Base-by-base conservation (phyloP, 2,329 filamentous ascomycete species). In the Sarocladium oryzae region DNA sequence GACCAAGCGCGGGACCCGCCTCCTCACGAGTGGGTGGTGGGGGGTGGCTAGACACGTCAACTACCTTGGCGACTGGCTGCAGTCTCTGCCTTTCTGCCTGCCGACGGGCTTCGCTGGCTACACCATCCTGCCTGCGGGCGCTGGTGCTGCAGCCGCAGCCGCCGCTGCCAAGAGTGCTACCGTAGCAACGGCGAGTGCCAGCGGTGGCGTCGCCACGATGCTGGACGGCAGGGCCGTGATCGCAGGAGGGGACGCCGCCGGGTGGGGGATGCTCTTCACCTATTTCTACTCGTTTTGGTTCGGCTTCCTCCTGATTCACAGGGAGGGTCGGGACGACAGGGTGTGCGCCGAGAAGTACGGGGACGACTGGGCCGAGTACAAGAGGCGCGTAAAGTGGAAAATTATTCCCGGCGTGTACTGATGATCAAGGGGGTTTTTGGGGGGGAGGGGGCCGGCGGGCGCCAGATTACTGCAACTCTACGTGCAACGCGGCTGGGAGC, bases 221-320 rank as follows among this genome's bases (percentile, higher is more conserved):
- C 61, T 72, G 2, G 78, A 82, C 53, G 78, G 80, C 9, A 76
- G 78, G 2, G 9, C 20, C 21, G 77, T 83, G 57, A 76, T 89
- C 1, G 74, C 88, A 4, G 82, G 82, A 24, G 85, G 82, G n/a
- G 81, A 82, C 15, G 84, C 86, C 13, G 80, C 78, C 52, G 89
- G 89, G 9, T 95, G 86, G 79, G 89, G 86, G 30, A 89, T 90
- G 70, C 70, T 90, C 21, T 82, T 95, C 59, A 95, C 90, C 0
- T 96, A 96, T 71, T 95, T 96, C 64, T 96, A 93, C 70, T 77
- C 95, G 53, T 62, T 93, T 4, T 96, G 95, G 71, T 96, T 96
- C 69, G 89, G 82, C 0, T 73, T 93, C 10, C 67, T 96, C 56
- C 75, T 96, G 13, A 74, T 96, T 51, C 90, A 96, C 64, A 85